Evolutionary conservation across 2,329 filamentous ascomycete species (phyloP).

Genomic region (Nemania sp.): DNA sequence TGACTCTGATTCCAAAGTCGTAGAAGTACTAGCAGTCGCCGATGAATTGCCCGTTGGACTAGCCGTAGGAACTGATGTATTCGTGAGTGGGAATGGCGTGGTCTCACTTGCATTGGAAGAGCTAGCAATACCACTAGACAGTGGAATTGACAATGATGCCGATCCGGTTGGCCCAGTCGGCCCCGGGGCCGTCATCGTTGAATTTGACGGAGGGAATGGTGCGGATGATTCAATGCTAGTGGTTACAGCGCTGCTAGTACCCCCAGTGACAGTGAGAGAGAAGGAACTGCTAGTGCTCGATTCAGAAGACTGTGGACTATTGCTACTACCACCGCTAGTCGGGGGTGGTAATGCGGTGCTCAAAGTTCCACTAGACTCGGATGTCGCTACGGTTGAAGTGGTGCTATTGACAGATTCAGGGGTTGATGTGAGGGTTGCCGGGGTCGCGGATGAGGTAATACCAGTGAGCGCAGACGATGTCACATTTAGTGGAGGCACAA

Average conservation of each 20-base stretch:
- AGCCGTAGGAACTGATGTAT: conserved; percentile 14
- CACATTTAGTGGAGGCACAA: background rate
- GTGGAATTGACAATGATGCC: background rate
- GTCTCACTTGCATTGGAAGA: conserved; percentile 23
- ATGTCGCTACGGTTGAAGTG: background rate
- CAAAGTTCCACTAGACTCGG: conserved; percentile 12
- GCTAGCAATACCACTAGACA: conserved; percentile 1
- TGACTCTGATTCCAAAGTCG: background rate
- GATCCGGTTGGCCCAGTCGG: conserved; percentile 11
- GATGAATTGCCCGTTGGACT: conserved; percentile 12
- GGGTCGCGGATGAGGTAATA: background rate
- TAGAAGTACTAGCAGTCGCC: conserved; percentile 17
- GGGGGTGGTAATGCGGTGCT: conserved; percentile 8
- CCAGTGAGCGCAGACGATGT: conserved; percentile 13
- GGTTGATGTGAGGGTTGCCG: conserved; percentile 1
- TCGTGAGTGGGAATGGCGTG: conserved; percentile 14
- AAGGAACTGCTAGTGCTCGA: conserved; percentile 12
- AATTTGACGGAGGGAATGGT: conserved; percentile 22
- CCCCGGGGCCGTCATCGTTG: conserved; percentile 7
- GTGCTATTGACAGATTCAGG: conserved; percentile 6
- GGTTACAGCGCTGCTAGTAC: background rate
- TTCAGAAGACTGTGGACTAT: background rate
- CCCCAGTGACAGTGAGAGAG: conserved; percentile 9
- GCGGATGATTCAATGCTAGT: conserved; percentile 11
- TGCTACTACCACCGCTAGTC: conserved; percentile 18